Evolutionary conservation across 768 basidiomycete species (phyloP), one percentile per base, ranked within the genome.

Genomic region (Hydnomerulius pinastri): DNA sequence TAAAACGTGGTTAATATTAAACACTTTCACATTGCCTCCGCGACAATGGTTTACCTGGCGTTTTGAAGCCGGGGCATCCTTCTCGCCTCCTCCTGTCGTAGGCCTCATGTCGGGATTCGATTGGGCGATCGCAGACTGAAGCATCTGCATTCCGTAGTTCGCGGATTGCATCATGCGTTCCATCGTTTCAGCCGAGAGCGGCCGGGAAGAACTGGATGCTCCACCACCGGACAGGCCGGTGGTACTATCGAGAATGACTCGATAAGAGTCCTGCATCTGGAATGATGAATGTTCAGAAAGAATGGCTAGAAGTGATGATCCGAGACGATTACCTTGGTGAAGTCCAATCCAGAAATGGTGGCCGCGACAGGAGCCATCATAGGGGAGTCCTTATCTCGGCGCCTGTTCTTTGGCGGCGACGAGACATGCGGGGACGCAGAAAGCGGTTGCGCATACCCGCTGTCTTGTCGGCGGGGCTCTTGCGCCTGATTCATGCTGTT

Each of bases 131-230:
- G 58, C 55, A 25, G 68, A 67, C 53, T 71, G 61, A 9, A 70
- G 53, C 50, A 64, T 47, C 30, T 73, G 69, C 35, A 54, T 56
- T 33, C 77, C 73, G 50, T 67, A 69, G 50, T 58, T 63, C 30
- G 77, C 77, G 29, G 77, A 74, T 57, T 76, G 74, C 42, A 70
- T 30, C 71, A 78, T 75, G 50, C 70, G 71, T 10, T 78, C 77
- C n/a, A 78, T 46, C 18, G 45, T 58, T 46, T 76, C 74, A 9
- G 37, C 60, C 17, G 70, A 60, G 56, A 58, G 62, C 29, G 50
- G 43, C 43, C 52, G 62, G 45, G 46, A 59, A 54, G 42, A 60
- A 53, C 28, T 58, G 51, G 57, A 61, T 50, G 61, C 43, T 43
- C 55, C 62, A 13, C 53, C 36, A 12, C 48, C 24, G 46, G 72